phyloP scores from a whole-genome alignment of 2,329 filamentous ascomycete genomes.

The Allantophomopsis cytisporea region DNA sequence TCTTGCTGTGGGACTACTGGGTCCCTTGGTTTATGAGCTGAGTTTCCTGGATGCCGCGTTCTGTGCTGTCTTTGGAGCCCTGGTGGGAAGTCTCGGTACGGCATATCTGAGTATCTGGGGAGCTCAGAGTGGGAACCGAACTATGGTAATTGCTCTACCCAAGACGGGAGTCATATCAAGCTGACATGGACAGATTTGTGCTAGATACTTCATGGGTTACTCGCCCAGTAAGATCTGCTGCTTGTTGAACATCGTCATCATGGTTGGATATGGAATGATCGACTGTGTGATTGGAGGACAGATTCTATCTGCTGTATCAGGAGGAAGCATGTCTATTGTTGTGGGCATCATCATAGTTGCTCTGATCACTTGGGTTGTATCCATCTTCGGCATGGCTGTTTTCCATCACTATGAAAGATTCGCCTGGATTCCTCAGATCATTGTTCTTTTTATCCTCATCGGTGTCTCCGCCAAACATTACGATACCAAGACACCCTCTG shows the following conservation, averaged over 20 bases:
- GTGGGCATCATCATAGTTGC: conserved; percentile 56
- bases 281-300: conserved; percentile 55
- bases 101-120: conserved; percentile 51
- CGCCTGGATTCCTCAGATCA: conserved; percentile 49
- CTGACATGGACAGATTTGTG: conserved; percentile 26
- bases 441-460: conserved; percentile 46
- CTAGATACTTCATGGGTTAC: conserved; percentile 50
- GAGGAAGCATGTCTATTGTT: conserved; percentile 43
- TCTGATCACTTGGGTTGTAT: conserved; percentile 47
- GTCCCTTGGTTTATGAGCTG: conserved; percentile 32
- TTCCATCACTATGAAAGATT: conserved; percentile 58
- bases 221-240: conserved; percentile 51
- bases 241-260: conserved; percentile 45
- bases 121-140: conserved; percentile 44
- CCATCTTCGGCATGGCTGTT: conserved; percentile 52
- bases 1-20: conserved; percentile 1
- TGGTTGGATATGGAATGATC: conserved; percentile 48
- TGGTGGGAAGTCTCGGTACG: conserved; percentile 38
- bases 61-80: conserved; percentile 40
- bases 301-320: conserved; percentile 50
- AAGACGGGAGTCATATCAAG: conserved; percentile 8
- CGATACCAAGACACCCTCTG: conserved; percentile 34
- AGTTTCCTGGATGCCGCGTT: conserved; percentile 42
- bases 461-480: conserved; percentile 47
- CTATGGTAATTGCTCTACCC: conserved; percentile 28